Base-by-base conservation (phyloP, 2,329 filamentous ascomycete species). In the Aspergillus sp. region DNA sequence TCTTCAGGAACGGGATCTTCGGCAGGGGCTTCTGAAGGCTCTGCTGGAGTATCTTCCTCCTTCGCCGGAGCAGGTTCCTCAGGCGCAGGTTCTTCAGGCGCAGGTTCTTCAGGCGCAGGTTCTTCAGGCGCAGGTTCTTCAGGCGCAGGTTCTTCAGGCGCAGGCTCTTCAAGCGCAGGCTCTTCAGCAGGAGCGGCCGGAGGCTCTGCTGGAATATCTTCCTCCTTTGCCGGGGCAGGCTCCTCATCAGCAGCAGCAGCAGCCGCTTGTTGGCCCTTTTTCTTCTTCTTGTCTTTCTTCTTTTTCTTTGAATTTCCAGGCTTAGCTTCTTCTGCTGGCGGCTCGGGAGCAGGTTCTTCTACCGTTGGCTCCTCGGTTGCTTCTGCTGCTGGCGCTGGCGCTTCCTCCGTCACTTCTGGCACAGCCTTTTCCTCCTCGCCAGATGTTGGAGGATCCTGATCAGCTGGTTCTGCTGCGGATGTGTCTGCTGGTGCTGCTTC, bases 1-100 rank as follows among this genome's bases (percentile, higher is more conserved):
- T 51, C 44, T 12, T 62, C 58, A 65, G 41, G 53, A 41, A 58
- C n/a, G 24, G 47, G 33, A 12, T 57, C 37, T 15, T 61, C 63
- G 12, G 48, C 54, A 24, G 24, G 24, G 7, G 24, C 24, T 2
- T 58, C 22, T 12, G 3, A 1, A 34, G 33, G 45, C 50, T 5
- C 24, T 1, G 5, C 24, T 24, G 24, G 24, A 5, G n/a, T 12
- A 34, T 24, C 27, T 13, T 50, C 24, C 24, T 24, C 24, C 24
- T 24, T 7, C 7, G 24, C 24, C 3, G 24, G 24, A 2, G 30
- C 42, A 7, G 24, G 40, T 51, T 11, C 34, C 50, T 30, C 27
- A 30, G 27, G 27, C 8, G 27, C 27, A 30, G 27, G 27, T 30
- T 30, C 27, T 3, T 30, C 27, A 30, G 27, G 9, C 1, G 34